Evolutionary conservation across 228 moss, liverwort and hornwort genomes (phyloP), one percentile per base, ranked within the genome.

Genomic region (Sphagnum fallax): DNA sequence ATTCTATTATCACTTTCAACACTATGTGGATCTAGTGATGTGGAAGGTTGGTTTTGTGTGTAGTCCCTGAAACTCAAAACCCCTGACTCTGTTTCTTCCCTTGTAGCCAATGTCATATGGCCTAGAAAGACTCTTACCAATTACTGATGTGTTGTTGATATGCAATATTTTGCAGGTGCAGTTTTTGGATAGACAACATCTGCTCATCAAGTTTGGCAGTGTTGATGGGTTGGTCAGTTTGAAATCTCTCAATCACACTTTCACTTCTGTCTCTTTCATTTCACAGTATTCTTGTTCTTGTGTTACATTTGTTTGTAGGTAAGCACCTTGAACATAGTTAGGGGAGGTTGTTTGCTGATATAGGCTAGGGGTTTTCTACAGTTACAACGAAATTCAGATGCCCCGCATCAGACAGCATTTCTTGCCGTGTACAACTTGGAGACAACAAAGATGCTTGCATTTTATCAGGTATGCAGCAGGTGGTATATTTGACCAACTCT

Each of bases 141-240:
- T 32, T 32, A 32, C 32, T 32, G 32, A 32, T 32, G 32, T 32
- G 32, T 32, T 32, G 32, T 32, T 32, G 32, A 32, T 32, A 32
- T 32, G 32, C 32, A 2, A 32, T 32, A 32, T 8, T n/a, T 78
- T 69, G 58, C 89, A 98, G 98, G 89, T 98, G 62, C 98, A 98
- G 74, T 98, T 98, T 65, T 75, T 98, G 69, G 98, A 98, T 89
- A 86, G 94, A n/a, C 82, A 88, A 58, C 98, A 94, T 77, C 73
- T 98, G 52, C 86, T 98, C 47, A 89, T 98, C 73, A 98, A 98
- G 69, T 98, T 98, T 61, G 98, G 98, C 64, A 94, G 98, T 76
- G 84, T 78, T 13, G 94, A 94, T 5, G 98, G 98, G 61, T 90
- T 98, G 89, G 98, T 98, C 69, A 68, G 89, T 80, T 59, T 62